Evolutionary conservation across 805 yeast species (phyloP).

Genomic region (Zygosaccharomyces pseudorouxii): DNA sequence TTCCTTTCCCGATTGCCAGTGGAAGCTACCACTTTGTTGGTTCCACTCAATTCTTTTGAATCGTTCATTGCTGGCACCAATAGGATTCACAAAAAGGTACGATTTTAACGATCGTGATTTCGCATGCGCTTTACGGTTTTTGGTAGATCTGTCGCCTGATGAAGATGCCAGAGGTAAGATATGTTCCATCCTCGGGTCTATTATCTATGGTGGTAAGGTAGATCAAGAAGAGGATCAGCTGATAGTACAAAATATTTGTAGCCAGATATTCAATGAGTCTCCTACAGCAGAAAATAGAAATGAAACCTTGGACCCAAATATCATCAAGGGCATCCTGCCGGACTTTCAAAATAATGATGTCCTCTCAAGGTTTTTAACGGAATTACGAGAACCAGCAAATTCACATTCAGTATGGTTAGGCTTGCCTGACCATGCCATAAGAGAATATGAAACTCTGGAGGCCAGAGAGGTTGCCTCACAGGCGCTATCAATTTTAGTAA

Average conservation of each 20-base stretch:
- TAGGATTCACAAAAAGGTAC: slow-evolving; percentile 56
- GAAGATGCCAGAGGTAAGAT: neutral
- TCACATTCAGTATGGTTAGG: slow-evolving; percentile 13
- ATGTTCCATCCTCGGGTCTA: slow-evolving; percentile 10
- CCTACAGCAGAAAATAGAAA: neutral
- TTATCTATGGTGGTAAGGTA: slow-evolving; percentile 46
- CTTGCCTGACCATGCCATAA: slow-evolving; percentile 8
- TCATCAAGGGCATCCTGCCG: slow-evolving; percentile 15
- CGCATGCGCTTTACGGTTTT: slow-evolving; percentile 44
- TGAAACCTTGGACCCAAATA: slow-evolving; percentile 6
- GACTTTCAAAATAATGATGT: neutral
- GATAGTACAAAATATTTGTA: slow-evolving; percentile 15
- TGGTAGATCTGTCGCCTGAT: slow-evolving; percentile 23
- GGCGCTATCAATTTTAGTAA: neutral
- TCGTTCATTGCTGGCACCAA: slow-evolving; percentile 53
- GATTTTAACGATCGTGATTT: slow-evolving; percentile 77
- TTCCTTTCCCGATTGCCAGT: slow-evolving; percentile 26
- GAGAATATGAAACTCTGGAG: slow-evolving; percentile 4
- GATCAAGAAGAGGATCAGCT: slow-evolving; percentile 40
- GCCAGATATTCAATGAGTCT: slow-evolving; percentile 9
- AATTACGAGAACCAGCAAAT: slow-evolving; percentile 12
- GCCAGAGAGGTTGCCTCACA: slow-evolving; percentile 8
- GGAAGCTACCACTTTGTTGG: slow-evolving; percentile 62
- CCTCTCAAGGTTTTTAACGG: slow-evolving; percentile 4
- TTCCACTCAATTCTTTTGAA: slow-evolving; percentile 61